These are phyloP conservation scores for Myrica gale DNA, from an alignment of 306 rosid species.

Conservation along the genomic window DNA sequence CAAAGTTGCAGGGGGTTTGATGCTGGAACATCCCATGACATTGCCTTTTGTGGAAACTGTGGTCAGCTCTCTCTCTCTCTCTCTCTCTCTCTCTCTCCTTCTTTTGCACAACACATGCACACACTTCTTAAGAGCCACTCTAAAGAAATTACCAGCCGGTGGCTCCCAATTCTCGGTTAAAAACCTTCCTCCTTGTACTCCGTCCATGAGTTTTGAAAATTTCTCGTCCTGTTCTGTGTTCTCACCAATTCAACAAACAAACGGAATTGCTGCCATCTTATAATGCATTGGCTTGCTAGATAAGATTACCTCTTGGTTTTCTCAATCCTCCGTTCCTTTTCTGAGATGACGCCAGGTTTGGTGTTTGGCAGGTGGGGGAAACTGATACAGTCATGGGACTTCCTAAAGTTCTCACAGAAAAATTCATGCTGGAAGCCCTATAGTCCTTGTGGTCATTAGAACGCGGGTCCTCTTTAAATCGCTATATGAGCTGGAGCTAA, in stretches of 20 bases:
- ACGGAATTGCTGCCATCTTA: slow-evolving; percentile 4
- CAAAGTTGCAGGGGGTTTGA: slow-evolving; percentile 86
- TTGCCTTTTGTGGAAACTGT: slow-evolving; percentile 82
- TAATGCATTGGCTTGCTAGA: not conserved
- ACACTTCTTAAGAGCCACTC: not conserved
- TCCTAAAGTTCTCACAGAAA: slow-evolving; percentile 72
- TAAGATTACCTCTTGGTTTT: slow-evolving; percentile 12
- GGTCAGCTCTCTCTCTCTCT: slow-evolving; percentile 47
- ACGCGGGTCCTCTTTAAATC: not conserved
- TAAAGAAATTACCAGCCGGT: not conserved
- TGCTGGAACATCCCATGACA: slow-evolving; percentile 89
- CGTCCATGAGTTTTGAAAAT: not conserved
- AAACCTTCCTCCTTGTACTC: slow-evolving; percentile 1
- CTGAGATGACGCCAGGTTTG: slow-evolving; percentile 12
- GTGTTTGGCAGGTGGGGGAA: slow-evolving; percentile 63
- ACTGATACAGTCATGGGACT: slow-evolving; percentile 94
- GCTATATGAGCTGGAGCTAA: slow-evolving; percentile 1
- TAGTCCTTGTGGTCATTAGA: slow-evolving; percentile 26
- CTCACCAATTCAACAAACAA: slow-evolving; percentile 3
- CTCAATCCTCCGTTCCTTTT: not conserved
- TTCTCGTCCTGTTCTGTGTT: not conserved
- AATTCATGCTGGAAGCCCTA: slow-evolving; percentile 65
- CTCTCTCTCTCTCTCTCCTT: slow-evolving; percentile 14
- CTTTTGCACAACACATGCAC: slow-evolving; percentile 19
- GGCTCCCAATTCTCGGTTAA: not conserved